phyloP scores from a whole-genome alignment of 345 rosid genomes.

The Dimocarpus longan region DNA sequence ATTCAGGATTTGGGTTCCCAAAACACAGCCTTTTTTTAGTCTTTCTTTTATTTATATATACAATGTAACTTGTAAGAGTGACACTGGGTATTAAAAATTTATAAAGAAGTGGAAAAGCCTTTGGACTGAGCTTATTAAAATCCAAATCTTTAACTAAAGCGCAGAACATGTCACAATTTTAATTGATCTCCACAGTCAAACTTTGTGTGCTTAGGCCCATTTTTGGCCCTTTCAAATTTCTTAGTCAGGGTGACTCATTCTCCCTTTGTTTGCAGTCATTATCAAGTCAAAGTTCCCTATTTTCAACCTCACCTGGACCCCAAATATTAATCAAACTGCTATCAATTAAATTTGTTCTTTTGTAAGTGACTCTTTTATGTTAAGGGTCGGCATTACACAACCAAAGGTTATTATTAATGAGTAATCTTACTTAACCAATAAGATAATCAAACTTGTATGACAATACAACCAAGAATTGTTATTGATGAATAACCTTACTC shows the following conservation, averaged over 20 bases:
- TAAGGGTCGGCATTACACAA: no score
- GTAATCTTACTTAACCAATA: no score
- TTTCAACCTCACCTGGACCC: background rate
- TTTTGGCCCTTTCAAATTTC: background rate
- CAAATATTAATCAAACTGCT: no score
- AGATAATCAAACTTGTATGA: no score
- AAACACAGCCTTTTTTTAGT: background rate
- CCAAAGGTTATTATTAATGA: no score
- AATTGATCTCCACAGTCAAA: constrained; percentile 1
- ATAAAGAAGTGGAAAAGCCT: background rate
- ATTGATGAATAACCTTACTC: no score
- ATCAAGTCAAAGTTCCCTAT: background rate
- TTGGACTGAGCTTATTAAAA: background rate
- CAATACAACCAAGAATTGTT: no score
- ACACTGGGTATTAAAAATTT: background rate
- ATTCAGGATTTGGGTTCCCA: constrained; percentile 18
- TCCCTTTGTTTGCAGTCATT: background rate
- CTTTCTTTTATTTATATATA: background rate
- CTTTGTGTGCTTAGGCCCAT: constrained; percentile 5
- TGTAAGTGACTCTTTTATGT: no score
- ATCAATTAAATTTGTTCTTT: no score
- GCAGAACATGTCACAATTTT: background rate
- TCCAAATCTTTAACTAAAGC: background rate
- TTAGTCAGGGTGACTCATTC: background rate
- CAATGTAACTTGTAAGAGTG: background rate